A percentile compares a stretch with the other conserved stretches of the same genome.
phyloP scores from a whole-genome alignment of 176 grass and related monocot species.

The Oryza meridionalis region DNA sequence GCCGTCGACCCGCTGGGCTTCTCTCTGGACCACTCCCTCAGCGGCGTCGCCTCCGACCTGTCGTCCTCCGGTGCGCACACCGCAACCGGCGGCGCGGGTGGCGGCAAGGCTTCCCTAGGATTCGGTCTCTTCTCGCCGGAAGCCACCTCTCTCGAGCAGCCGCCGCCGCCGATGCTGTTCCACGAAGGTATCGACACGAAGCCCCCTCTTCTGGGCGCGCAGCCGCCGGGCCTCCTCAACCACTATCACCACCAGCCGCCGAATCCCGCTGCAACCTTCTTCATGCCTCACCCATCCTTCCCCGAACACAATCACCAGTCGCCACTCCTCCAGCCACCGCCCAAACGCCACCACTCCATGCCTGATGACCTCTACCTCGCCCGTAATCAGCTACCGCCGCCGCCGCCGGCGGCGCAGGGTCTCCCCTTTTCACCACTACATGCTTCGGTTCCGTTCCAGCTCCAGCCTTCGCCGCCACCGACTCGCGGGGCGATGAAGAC shows the following conservation, averaged over 20 bases:
- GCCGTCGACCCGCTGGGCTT: constrained; percentile 51
- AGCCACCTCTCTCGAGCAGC: constrained; percentile 37
- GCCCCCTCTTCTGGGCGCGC: constrained; percentile 53
- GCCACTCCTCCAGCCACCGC: constrained; percentile 50
- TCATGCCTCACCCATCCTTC: constrained; percentile 55
- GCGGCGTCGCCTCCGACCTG: constrained; percentile 44
- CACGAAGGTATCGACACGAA: constrained; percentile 55
- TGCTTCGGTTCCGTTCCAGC: constrained; percentile 49
- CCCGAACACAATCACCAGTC: constrained; percentile 40
- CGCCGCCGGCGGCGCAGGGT: constrained; percentile 27
- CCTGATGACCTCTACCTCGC: constrained; percentile 52
- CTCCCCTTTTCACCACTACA: constrained; percentile 45
- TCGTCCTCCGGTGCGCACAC: constrained; percentile 44
- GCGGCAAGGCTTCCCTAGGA: constrained; percentile 40
- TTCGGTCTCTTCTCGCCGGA: constrained; percentile 47
- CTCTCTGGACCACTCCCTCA: constrained; percentile 51
- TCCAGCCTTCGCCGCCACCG: constrained; percentile 57
- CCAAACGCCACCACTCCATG: constrained; percentile 57
- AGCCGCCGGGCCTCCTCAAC: constrained; percentile 49
- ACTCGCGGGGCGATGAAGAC: constrained; percentile 40
- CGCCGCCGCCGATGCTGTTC: constrained; percentile 53
- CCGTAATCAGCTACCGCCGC: constrained; percentile 34
- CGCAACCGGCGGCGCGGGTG: constrained; percentile 1
- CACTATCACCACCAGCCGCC: constrained; percentile 54
- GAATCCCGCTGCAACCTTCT: constrained; percentile 54